A percentile compares a stretch with the other conserved stretches of the same genome.
phyloP scores from a whole-genome alignment of 441 rosid species.

The Dalechampia spathulata region DNA sequence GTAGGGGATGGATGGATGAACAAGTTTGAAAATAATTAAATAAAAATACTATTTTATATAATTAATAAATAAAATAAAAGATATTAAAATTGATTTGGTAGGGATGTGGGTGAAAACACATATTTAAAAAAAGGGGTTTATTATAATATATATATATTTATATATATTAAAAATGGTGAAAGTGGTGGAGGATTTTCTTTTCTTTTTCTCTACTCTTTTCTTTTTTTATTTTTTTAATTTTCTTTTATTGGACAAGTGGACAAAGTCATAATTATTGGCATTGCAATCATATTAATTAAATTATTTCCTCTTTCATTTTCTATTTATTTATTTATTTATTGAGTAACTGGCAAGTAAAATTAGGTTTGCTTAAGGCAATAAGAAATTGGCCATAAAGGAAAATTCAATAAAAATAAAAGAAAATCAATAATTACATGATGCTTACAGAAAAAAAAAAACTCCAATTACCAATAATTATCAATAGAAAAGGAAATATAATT shows the following conservation, averaged over 20 bases:
- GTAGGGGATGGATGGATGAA: constrained; percentile 29
- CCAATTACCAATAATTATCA: too few relatives aligned
- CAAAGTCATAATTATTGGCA: constrained; percentile 28
- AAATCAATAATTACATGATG: too few relatives aligned
- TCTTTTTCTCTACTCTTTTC: constrained; percentile 2
- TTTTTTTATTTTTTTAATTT: neutral
- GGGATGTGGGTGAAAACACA: constrained; percentile 54
- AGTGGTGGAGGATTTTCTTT: constrained; percentile 39
- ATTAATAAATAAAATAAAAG: constrained; percentile 5
- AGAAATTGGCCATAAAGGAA: constrained; percentile 32
- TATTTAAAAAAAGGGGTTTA: too few relatives aligned
- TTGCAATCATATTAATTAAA: constrained; percentile 20
- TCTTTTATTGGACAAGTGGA: constrained; percentile 31
- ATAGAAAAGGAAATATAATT: too few relatives aligned
- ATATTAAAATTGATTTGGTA: constrained; percentile 35
- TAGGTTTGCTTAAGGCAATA: constrained; percentile 37
- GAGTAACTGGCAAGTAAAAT: constrained; percentile 56
- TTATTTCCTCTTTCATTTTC: constrained; percentile 9
- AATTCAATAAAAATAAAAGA: constrained; percentile 15
- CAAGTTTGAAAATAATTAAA: constrained; percentile 27
- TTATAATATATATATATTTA: too few relatives aligned
- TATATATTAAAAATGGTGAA: constrained; percentile 31
- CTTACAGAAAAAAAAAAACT: too few relatives aligned
- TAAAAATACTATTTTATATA: too few relatives aligned
- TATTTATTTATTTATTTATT: constrained; percentile 12